Conservation (phyloP, 129 eudicot species). For the Sambucus nigra region DNA sequence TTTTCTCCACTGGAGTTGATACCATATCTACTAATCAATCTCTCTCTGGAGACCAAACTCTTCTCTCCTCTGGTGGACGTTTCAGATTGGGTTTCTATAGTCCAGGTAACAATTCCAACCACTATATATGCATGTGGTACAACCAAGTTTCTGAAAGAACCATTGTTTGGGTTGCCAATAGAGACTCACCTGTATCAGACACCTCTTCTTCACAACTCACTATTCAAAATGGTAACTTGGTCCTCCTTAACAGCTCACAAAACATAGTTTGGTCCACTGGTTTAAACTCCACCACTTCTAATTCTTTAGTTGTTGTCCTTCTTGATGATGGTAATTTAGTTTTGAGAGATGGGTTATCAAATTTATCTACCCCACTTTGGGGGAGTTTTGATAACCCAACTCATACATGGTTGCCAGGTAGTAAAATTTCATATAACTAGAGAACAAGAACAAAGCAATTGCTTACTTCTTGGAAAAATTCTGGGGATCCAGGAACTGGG, state of each 20-base stretch:
- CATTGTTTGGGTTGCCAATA: constrained; percentile 29
- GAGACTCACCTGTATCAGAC: constrained; percentile 27
- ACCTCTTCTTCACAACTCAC: constrained; percentile 32
- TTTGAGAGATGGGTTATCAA: constrained; percentile 25
- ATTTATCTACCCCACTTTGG: constrained; percentile 30
- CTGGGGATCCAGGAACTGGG: too few relatives aligned
- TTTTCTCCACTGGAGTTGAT: too few relatives aligned
- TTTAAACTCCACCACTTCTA: constrained; percentile 16
- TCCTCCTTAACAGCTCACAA: constrained; percentile 35
- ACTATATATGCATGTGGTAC: constrained; percentile 26
- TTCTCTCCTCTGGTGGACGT: constrained; percentile 8
- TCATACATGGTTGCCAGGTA: too few relatives aligned
- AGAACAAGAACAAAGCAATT: too few relatives aligned
- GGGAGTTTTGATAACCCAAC: constrained; percentile 65
- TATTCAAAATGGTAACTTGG: constrained; percentile 41
- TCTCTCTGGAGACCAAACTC: constrained; percentile 22
- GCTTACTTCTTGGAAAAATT: too few relatives aligned
- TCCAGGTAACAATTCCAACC: constrained; percentile 19
- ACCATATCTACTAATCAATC: too few relatives aligned
- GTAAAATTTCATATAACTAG: too few relatives aligned
- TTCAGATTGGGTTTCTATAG: constrained; percentile 22
- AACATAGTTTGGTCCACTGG: constrained; percentile 52
- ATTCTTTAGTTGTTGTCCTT: constrained; percentile 31
- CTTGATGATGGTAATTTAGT: constrained; percentile 46
- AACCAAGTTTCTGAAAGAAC: constrained; percentile 5